Evolutionary conservation across 2,329 filamentous ascomycete genomes (phyloP).

Genomic region (Verticillium zaregamsianum): DNA sequence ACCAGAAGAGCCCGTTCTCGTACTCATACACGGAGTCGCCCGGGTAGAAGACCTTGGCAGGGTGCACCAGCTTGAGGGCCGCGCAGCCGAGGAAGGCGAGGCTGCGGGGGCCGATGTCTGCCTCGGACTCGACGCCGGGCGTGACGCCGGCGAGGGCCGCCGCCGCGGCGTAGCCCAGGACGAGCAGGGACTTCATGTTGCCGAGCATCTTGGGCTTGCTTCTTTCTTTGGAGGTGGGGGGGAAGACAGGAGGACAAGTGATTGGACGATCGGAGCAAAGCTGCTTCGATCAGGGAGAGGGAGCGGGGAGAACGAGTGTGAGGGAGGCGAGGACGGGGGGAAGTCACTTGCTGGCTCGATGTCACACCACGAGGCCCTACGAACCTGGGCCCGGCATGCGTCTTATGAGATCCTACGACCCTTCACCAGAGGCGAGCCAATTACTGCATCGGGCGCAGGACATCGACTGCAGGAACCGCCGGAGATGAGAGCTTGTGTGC

Average conservation of each 20-base stretch:
- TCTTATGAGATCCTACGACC: not conserved
- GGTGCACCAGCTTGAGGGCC: conserved; percentile 1
- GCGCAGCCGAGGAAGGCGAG: conserved; percentile 2
- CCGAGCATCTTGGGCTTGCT: not conserved
- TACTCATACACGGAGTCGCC: conserved; percentile 1
- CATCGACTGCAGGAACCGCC: not conserved
- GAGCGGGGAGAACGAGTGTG: not conserved
- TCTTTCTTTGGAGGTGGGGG: not conserved
- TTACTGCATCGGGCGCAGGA: not conserved
- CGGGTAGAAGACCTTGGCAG: conserved; percentile 1
- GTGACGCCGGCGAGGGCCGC: not conserved
- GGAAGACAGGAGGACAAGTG: not conserved
- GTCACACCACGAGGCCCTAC: not conserved
- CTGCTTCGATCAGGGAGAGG: not conserved
- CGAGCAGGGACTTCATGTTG: not conserved
- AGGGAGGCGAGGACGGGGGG: not conserved
- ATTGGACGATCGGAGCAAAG: not conserved
- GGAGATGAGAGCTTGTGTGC: not conserved
- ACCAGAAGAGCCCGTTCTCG: conserved; percentile 3
- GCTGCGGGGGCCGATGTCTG: not conserved
- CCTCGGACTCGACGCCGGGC: not conserved
- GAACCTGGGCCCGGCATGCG: not conserved
- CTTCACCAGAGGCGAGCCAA: not conserved
- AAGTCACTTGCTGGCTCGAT: not conserved
- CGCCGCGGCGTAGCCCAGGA: not conserved